Conservation (phyloP, 1,284 basidiomycete genomes). For the Cryptococcus depauperatus region DNA sequence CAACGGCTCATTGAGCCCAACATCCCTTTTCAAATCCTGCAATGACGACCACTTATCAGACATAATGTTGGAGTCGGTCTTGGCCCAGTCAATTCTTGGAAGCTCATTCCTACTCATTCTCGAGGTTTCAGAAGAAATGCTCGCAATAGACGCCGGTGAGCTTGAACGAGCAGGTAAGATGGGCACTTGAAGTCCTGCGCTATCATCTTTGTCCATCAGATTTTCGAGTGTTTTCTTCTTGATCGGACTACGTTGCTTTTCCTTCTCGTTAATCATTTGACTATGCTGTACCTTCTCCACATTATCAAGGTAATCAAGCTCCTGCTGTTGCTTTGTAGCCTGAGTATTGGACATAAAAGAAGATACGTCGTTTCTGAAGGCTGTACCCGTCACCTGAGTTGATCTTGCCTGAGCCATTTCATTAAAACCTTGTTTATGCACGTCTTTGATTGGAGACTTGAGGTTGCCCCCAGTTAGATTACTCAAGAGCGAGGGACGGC, state of each 20-base stretch:
- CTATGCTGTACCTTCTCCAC: not conserved
- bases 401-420: constrained; percentile 31
- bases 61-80: constrained; percentile 25
- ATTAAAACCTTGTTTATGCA: not conserved
- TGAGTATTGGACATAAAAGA: constrained; percentile 7
- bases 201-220: constrained; percentile 20
- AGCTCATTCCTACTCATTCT: constrained; percentile 9
- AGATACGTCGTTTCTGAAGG: constrained; percentile 27
- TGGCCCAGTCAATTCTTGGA: constrained; percentile 12
- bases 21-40: constrained; percentile 9
- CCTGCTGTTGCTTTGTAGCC: not conserved
- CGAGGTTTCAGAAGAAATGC: constrained; percentile 2
- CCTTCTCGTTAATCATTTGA: not conserved
- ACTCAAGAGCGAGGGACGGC: constrained; percentile 25
- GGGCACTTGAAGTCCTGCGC: constrained; percentile 7
- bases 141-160: constrained; percentile 7
- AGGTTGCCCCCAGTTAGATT: constrained; percentile 37
- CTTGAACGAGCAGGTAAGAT: constrained; percentile 11
- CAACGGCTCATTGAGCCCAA: not conserved
- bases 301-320: constrained; percentile 16
- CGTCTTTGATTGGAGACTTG: not conserved
- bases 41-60: constrained; percentile 34
- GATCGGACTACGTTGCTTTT: not conserved
- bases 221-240: constrained; percentile 8
- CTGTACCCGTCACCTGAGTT: constrained; percentile 45